These are phyloP conservation scores for Zygoascus ofunaensis DNA, from an alignment of 805 yeast genomes.

Conservation along the genomic window DNA sequence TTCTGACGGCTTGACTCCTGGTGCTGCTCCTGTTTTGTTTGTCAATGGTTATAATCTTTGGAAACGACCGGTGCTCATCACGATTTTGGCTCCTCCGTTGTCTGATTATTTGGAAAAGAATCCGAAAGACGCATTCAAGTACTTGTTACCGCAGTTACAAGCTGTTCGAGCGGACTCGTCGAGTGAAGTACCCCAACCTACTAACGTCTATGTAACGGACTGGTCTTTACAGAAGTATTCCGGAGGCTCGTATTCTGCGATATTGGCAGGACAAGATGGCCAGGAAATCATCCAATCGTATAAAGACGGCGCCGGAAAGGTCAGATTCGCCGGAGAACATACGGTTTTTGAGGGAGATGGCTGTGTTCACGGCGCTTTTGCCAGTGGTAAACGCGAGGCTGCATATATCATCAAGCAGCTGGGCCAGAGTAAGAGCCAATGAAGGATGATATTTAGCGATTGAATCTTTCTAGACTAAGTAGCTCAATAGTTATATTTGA, in stretches of 20 bases:
- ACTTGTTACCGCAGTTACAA: constrained; percentile 43
- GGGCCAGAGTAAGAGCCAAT: no score
- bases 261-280: constrained; percentile 9
- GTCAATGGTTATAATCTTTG: constrained; percentile 48
- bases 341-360: constrained; percentile 82
- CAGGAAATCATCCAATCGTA: constrained; percentile 34
- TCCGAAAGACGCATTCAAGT: constrained; percentile 47
- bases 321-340: constrained; percentile 89
- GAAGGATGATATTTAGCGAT: no score
- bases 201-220: constrained; percentile 36
- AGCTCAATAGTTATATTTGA: no score
- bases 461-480: no score
- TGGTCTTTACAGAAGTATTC: constrained; percentile 70
- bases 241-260: constrained; percentile 69
- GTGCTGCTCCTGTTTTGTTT: constrained; percentile 46
- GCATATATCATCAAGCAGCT: constrained; percentile 27
- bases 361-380: constrained; percentile 86
- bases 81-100: constrained; percentile 62
- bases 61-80: constrained; percentile 46
- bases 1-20: constrained; percentile 7
- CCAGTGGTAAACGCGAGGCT: constrained; percentile 59
- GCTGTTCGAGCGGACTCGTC: constrained; percentile 19
- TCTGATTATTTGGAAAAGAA: constrained; percentile 49
- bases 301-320: constrained; percentile 44
- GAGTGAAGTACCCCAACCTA: constrained; percentile 31